Conservation (phyloP, 768 basidiomycete genomes). For the Mycena rosella region DNA sequence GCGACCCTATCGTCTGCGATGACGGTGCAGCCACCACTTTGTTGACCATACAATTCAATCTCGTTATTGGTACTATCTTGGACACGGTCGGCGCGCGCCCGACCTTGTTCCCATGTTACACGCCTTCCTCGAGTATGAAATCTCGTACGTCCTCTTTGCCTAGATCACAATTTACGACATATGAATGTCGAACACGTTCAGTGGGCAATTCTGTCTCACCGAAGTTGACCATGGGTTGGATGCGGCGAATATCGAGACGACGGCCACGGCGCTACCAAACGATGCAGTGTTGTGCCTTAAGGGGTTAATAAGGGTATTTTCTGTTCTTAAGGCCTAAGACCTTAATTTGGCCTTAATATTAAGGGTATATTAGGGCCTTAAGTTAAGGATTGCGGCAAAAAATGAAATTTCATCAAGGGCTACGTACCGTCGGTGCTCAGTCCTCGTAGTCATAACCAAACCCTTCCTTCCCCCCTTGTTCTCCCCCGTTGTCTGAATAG, state of each 20-base stretch:
- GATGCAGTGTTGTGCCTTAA: too few relatives aligned
- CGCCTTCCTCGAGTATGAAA: slow-evolving; percentile 13
- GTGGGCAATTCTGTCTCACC: slow-evolving; percentile 48
- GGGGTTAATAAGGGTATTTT: too few relatives aligned
- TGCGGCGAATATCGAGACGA: slow-evolving; percentile 52
- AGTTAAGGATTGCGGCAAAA: too few relatives aligned
- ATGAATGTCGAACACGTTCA: slow-evolving; percentile 7
- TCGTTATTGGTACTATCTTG: slow-evolving; percentile 30
- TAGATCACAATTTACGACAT: too few relatives aligned
- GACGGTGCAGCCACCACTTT: slow-evolving; percentile 27
- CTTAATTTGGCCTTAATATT: too few relatives aligned
- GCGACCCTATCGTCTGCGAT: slow-evolving; percentile 22
- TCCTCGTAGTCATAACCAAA: too few relatives aligned
- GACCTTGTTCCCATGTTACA: slow-evolving; percentile 9
- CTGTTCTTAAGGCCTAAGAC: too few relatives aligned
- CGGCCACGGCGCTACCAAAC: slow-evolving; percentile 46
- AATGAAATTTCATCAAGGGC: too few relatives aligned
- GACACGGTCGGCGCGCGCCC: background rate
- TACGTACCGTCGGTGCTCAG: too few relatives aligned
- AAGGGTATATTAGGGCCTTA: too few relatives aligned
- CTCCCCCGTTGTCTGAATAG: too few relatives aligned
- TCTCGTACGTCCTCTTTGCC: background rate
- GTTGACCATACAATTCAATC: slow-evolving; percentile 31
- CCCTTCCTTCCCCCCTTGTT: too few relatives aligned
- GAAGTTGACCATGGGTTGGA: slow-evolving; percentile 57